phyloP scores from a whole-genome alignment of 2,329 filamentous ascomycete genomes.

The Emydomyces testavorans region DNA sequence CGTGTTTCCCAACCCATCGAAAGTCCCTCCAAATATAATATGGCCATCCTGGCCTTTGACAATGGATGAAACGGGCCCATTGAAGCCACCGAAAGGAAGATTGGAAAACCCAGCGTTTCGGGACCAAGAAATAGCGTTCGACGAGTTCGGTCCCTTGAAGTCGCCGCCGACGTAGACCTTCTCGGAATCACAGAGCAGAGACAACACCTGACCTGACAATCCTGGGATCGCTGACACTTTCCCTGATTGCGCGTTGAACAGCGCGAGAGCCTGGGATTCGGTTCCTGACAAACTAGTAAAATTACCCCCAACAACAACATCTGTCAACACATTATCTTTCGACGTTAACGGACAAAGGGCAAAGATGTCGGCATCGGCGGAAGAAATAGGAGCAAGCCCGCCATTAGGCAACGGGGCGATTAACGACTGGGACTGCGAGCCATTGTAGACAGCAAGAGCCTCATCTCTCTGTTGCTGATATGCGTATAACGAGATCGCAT shows the following conservation, averaged over 20 bases:
- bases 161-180: slow-evolving; percentile 86
- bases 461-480: slow-evolving; percentile 68
- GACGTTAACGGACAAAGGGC: slow-evolving; percentile 73
- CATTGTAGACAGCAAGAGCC: slow-evolving; percentile 22
- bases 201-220: slow-evolving; percentile 68
- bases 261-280: slow-evolving; percentile 64
- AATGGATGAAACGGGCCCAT: slow-evolving; percentile 81
- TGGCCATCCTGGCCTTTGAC: slow-evolving; percentile 66
- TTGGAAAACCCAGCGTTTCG: slow-evolving; percentile 58
- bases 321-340: slow-evolving; percentile 54
- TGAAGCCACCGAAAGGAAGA: slow-evolving; percentile 86
- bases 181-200: slow-evolving; percentile 70
- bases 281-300: slow-evolving; percentile 79
- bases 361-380: slow-evolving; percentile 72
- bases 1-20: slow-evolving; percentile 76
- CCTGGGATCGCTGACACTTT: slow-evolving; percentile 64
- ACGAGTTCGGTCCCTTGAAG: slow-evolving; percentile 68
- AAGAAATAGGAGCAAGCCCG: slow-evolving; percentile 59
- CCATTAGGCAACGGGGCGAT: slow-evolving; percentile 77
- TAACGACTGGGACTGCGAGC: slow-evolving; percentile 55
- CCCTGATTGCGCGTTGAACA: slow-evolving; percentile 64
- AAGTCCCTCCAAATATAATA: slow-evolving; percentile 83
- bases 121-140: slow-evolving; percentile 79
- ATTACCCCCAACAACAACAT: slow-evolving; percentile 81
- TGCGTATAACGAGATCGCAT: slow-evolving; percentile 80